Base-by-base conservation (phyloP, 768 basidiomycete species). In the Cantharellus cinnabarinus region DNA sequence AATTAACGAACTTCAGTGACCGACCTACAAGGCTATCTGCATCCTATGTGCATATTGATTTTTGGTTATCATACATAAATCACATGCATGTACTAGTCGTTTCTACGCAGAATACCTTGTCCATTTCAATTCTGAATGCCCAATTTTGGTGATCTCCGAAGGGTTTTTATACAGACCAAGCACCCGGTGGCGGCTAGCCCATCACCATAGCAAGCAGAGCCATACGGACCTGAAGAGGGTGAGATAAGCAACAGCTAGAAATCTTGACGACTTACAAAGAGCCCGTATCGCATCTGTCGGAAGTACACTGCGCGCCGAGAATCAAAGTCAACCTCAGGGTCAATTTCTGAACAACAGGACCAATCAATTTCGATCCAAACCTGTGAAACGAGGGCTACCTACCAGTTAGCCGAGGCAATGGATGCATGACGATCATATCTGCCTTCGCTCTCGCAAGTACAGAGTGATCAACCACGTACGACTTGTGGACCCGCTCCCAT, bases 361-460 rank as follows among this genome's bases (percentile, higher is more conserved):
- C 59, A 66, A 59, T 61, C 44, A 39, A 29, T 29, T 34, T 39
- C 15, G 42, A 35, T 0, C 3, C 5, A 41, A 53, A 10, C 48
- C 14, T 40, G 15, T 15, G 42, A 40, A 35, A 54, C 40, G 5
- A 60, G 7, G n/a, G 0, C 3, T 2, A 68, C 79, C 63, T 63
- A 82, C 88, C 88, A 61, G 88, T 29, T 56, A 94, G 81, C 66
- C 95, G 73, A 10, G 95, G 95, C 29, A 99, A 75, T n/a, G 95
- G 95, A 70, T 99, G 95, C 91, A 99, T 94, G 63, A 98, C 90
- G 60, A 98, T 97, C 82, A 95, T 89, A 58, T 91, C 87, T 63
- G 89, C 85, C 73, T 98, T 98, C 5, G 95, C 94, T 50, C 86
- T 76, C 3, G 90, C 81, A 37, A 99, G 76, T 40, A 98, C 80